Evolutionary conservation across 169 alveolate species (phyloP).

Genomic region (Theileria annulata): DNA sequence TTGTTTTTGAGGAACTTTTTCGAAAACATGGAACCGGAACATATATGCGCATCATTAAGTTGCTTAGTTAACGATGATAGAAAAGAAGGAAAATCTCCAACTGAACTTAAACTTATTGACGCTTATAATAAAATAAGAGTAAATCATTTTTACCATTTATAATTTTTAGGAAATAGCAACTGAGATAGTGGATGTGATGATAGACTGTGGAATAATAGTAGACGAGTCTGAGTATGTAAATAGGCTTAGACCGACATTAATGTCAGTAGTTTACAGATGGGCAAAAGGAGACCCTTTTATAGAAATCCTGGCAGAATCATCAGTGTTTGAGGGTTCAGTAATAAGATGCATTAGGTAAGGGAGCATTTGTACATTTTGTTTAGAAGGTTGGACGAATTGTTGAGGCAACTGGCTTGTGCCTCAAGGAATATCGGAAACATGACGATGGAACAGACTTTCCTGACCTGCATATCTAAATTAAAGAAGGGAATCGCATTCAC

Average conservation of each 20-base stretch:
- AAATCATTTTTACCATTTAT: not conserved
- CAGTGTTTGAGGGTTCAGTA: conserved; percentile 97
- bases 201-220: conserved; percentile 82
- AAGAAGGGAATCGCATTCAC: conserved; percentile 98
- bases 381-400: conserved; percentile 97
- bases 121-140: conserved; percentile 63
- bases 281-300: conserved; percentile 93
- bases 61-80: conserved; percentile 93
- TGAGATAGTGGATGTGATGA: conserved; percentile 84
- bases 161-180: conserved; percentile 73
- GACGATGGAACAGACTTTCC: conserved; percentile 89
- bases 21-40: conserved; percentile 88
- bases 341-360: conserved; percentile 85
- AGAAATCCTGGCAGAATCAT: conserved; percentile 89
- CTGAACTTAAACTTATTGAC: conserved; percentile 71
- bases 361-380: not conserved
- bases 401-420: conserved; percentile 95
- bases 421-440: conserved; percentile 94
- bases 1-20: conserved; percentile 89
- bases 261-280: conserved; percentile 95
- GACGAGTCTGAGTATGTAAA: conserved; percentile 87
- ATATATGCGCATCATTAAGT: conserved; percentile 92
- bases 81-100: conserved; percentile 71
- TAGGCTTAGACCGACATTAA: conserved; percentile 89
- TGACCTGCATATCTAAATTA: conserved; percentile 88